Evolutionary conservation across 441 rosid genomes (phyloP).

Genomic region (Raphanus hybrid): DNA sequence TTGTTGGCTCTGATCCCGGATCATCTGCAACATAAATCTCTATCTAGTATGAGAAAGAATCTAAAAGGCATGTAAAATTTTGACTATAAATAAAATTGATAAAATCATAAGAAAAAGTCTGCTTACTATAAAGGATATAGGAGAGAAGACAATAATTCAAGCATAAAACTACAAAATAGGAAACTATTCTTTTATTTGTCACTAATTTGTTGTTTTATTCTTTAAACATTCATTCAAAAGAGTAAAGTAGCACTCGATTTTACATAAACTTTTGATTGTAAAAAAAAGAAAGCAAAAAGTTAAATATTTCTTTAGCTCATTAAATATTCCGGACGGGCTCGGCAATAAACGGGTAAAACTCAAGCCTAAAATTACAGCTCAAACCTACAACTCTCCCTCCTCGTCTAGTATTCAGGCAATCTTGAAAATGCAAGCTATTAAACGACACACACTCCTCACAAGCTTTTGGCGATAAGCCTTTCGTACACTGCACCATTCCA

Average conservation of each 20-base stretch:
- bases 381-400: conserved; percentile 53
- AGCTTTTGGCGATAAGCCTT: neutral
- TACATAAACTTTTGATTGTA: neutral
- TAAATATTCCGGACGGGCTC: neutral
- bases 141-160: too few species aligned
- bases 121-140: too few species aligned
- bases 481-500: neutral
- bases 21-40: too few species aligned
- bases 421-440: neutral
- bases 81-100: too few species aligned
- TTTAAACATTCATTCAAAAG: neutral
- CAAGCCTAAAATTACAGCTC: conserved; percentile 54
- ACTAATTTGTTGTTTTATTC: neutral
- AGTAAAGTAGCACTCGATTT: neutral
- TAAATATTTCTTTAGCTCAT: neutral
- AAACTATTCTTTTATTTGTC: too few species aligned
- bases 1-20: too few species aligned
- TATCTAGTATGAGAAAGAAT: too few species aligned
- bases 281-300: neutral
- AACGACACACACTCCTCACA: neutral
- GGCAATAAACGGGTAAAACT: conserved; percentile 44
- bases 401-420: conserved; percentile 22
- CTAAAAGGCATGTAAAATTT: too few species aligned
- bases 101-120: too few species aligned
- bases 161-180: too few species aligned